Evolutionary conservation across 176 grass and related monocot species (phyloP).

Genomic region (Bolboschoenus planiculmis): DNA sequence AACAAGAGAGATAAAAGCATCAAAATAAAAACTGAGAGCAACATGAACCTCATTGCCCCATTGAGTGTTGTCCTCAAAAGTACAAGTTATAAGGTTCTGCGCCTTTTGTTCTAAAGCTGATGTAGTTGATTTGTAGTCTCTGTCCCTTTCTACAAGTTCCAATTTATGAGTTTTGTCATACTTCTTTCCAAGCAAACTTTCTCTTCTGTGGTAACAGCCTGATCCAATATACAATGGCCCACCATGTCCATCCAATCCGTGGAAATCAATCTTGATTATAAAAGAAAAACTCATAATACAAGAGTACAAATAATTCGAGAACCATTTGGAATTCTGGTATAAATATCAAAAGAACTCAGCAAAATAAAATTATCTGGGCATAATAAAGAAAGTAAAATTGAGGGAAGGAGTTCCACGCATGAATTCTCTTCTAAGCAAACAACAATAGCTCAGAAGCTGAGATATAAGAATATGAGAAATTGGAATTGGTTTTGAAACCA

Average conservation of each 20-base stretch:
- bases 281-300: background rate
- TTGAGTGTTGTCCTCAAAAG: slow-evolving; percentile 28
- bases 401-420: background rate
- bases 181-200: slow-evolving; percentile 47
- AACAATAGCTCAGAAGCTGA: background rate
- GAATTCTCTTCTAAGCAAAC: background rate
- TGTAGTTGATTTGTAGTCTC: slow-evolving; percentile 18
- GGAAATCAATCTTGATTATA: slow-evolving; percentile 14
- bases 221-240: slow-evolving; percentile 55
- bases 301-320: background rate
- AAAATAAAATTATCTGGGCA: background rate
- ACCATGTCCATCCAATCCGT: slow-evolving; percentile 48
- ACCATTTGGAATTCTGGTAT: background rate
- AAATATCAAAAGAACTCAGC: background rate
- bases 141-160: slow-evolving; percentile 24
- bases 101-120: slow-evolving; percentile 3
- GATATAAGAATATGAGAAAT: background rate
- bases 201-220: slow-evolving; percentile 79
- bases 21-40: background rate
- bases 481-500: background rate
- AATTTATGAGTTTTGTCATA: slow-evolving; percentile 43
- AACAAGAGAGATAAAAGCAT: background rate
- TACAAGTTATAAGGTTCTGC: slow-evolving; percentile 29
- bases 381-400: background rate
- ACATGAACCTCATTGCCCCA: slow-evolving; percentile 38